Conservation (phyloP, 2,329 filamentous ascomycete genomes). For the Sporothrix pallida region DNA sequence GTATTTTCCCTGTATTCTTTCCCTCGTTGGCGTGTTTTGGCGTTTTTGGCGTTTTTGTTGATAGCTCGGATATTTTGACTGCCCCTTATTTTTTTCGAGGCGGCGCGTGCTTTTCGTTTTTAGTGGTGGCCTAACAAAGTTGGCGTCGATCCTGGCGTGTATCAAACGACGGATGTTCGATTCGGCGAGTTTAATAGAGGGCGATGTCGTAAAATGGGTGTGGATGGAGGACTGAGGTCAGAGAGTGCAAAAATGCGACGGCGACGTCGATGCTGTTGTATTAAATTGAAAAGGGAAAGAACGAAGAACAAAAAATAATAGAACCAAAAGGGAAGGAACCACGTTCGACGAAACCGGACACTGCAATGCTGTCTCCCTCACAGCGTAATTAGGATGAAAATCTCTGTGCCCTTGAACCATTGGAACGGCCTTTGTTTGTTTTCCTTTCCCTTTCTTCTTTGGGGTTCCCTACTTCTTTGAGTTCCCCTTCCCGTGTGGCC, state of each 20-base stretch:
- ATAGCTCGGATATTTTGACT: not conserved
- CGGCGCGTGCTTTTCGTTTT: constrained; percentile 18
- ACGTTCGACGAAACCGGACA: constrained; percentile 17
- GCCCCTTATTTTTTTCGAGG: constrained; percentile 15
- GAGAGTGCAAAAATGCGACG: not conserved
- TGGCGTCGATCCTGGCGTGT: constrained; percentile 32
- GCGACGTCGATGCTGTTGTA: not conserved
- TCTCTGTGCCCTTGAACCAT: not conserved
- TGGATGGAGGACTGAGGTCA: not conserved
- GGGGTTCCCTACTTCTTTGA: not conserved
- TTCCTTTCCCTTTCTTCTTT: not conserved
- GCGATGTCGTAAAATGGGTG: not conserved
- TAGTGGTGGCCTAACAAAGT: constrained; percentile 22
- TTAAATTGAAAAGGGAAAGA: not conserved
- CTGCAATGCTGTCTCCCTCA: not conserved
- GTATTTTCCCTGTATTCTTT: not conserved
- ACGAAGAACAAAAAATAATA: not conserved
- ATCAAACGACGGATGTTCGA: constrained; percentile 27
- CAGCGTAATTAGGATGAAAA: constrained; percentile 19
- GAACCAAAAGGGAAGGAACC: no score
- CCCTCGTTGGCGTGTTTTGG: no score
- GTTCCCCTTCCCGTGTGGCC: no score
- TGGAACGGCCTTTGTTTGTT: constrained; percentile 20
- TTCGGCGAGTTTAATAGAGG: constrained; percentile 13
- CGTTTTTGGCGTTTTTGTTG: constrained; percentile 1